Base-by-base conservation (phyloP, 495 filamentous ascomycete species). In the Opeltia flavorubescens region DNA sequence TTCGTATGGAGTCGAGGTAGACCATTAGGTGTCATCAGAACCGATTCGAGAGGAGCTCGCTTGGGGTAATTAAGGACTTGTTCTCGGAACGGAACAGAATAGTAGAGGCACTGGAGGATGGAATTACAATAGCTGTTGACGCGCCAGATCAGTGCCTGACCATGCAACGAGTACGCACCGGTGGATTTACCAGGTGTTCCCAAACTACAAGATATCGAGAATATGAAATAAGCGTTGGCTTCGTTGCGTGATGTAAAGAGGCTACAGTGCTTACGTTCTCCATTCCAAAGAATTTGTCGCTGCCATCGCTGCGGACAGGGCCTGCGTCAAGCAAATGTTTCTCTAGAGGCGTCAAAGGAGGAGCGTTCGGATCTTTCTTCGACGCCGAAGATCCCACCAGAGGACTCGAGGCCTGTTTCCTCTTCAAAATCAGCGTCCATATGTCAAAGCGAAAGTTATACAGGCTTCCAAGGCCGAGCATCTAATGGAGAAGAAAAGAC, bases 221-320 rank as follows among this genome's bases (percentile, higher is more conserved):
- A 29, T 25, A 25, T 47, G 31, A 43, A 24, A 53, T 44, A 53
- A 42, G 48, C 28, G 44, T 39, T 50, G 48, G 50, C 34, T 52
- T 50, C 46, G 56, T 43, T 9, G 15, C 24, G n/a, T 25, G 24
- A 25, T 43, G 34, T 55, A 63, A 46, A 56, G 53, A 49, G 50
- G 42, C 2, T 6, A 33, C 8, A 40, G 30, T 12, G 64, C 84
- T 71, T 70, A 95, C 88, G 68, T 98, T 98, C 65, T 96, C 91
- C 70, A 96, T 80, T 2, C 93, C 91, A 69, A 89, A 96, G 66
- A 94, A 96, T 70, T 95, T 95, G 65, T 98, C 91, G 62, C 84
- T 95, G 18, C 93, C 91, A 69, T 98, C 89, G 30, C 67, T 67
- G 49, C 87, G 76, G 48, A 89, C 65, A 1, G 87, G 72, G 11